Base-by-base conservation (phyloP, 78 protist genomes). In the Cavenderia fasciculata region DNA sequence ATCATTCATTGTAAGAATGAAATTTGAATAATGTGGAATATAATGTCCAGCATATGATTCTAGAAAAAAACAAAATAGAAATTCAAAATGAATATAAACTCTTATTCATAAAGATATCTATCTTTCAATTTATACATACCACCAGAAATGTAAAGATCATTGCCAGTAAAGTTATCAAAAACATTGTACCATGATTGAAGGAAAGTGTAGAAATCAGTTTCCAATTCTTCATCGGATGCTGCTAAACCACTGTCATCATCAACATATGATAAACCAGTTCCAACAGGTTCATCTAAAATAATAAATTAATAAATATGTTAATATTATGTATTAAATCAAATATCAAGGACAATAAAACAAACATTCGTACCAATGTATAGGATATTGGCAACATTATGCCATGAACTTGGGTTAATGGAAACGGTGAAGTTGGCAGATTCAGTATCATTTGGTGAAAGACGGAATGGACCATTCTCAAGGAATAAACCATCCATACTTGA, bases 31-130 rank as follows among this genome's bases (percentile, higher is more conserved):
- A 54, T 38, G 25, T 54, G 90, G 90, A 10, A 82, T 51, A 33
- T 82, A 82, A 68, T 82, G 90, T 12, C 90, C 90, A 4, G 72
- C 78, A 52, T 46, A 76, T 47, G 44, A 31, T 70, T 31, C 44
- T 44, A 44, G 41, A n/a, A n/a, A n/a, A n/a, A n/a, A n/a, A n/a
- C n/a, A n/a, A n/a, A n/a, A n/a, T n/a, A n/a, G n/a, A n/a, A n/a
- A n/a, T n/a, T n/a, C n/a, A n/a, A n/a, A n/a, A n/a, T n/a, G n/a
- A n/a, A n/a, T n/a, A n/a, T n/a, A n/a, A 44, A 11, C 6, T 44
- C 6, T 44, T 44, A 44, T 44, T 44, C 49, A 44, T 44, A 11
- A 6, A 44, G 10, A 44, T 44, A 44, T 11, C 10, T 44, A 11
- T 6, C 6, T 44, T 44, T 44, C 10, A 44, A 44, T 44, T 44